Evolutionary conservation across 1,284 basidiomycete species (phyloP), one percentile per base, ranked within the genome.

Genomic region (Psilocybe mexicana): DNA sequence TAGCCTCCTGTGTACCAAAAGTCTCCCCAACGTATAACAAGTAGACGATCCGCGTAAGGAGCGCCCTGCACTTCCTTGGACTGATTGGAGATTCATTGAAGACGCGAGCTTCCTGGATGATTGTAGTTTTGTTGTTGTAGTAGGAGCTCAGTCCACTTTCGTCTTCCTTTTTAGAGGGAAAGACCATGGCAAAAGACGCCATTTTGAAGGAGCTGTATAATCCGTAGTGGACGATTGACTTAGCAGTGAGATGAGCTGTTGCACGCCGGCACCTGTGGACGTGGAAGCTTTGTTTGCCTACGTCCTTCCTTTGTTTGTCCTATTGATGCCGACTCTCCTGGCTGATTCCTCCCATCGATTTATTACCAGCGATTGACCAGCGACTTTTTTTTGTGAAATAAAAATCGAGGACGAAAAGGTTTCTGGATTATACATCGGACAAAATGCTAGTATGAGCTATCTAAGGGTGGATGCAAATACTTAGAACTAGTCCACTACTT

Each of bases 1-100:
- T 99, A 2, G 97, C 96, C 77, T 99, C 97, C 75, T 98, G 96
- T 2, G 93, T 92, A 43, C 85, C 88, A 76, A 99, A 96, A 1
- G 87, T 94, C 79, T 99, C 96, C 61, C 97, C 97, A 63, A 94
- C 88, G 76, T 98, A 98, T 59, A 99, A 83, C 57, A 99, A 83
- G 76, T 98, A 98, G 55, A 98, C 91, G 70, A 99, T 94, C 71
- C 97, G 88, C 49, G 96, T 99, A 67, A 99, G 86, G 58, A 99
- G 84, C 46, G 96, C 92, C 70, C 96, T 88, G 77, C 96, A 99
- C 81, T 96, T 97, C 69, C 96, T 85, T 23, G 94, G 94, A 70
- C 92, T 95, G 76, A 99, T 96, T 65, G 96, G 96, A 14, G 95
- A 96, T 75, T 99, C 96, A 79, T 99, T 99, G 87, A 99, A 99